Conservation (phyloP, 2,329 filamentous ascomycete species). For the Monilinia aucupariae region DNA sequence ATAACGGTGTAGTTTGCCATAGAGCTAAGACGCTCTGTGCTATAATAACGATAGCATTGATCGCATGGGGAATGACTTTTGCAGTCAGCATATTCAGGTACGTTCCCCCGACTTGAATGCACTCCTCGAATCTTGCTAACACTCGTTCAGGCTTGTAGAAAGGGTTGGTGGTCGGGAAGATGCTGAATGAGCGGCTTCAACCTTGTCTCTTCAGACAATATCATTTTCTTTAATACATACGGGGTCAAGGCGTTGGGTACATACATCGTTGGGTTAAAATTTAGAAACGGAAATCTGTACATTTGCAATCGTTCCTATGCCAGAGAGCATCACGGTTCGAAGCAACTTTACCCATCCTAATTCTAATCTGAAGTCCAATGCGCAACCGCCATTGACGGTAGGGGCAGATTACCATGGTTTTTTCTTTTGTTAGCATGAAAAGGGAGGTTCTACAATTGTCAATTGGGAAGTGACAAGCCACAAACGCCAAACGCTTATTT, state of each 20-base stretch:
- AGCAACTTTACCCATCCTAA: conserved; percentile 3
- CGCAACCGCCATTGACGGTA: neutral
- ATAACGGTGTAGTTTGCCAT: conserved; percentile 48
- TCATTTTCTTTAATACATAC: conserved; percentile 10
- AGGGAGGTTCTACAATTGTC: neutral
- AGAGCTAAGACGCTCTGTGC: conserved; percentile 67
- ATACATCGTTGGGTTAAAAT: conserved; percentile 6
- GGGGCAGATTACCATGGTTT: neutral
- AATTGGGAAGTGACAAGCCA: conserved; percentile 1
- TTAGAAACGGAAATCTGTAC: conserved; percentile 11
- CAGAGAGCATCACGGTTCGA: neutral
- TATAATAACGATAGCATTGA: conserved; percentile 72
- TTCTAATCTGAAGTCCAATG: conserved; percentile 1
- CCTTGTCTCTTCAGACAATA: conserved; percentile 5
- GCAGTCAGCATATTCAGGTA: conserved; percentile 74
- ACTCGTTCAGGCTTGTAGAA: conserved; percentile 46
- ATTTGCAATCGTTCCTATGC: conserved; percentile 8
- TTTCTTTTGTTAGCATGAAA: conserved; percentile 8
- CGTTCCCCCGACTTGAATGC: conserved; percentile 16
- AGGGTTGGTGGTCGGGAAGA: conserved; percentile 53
- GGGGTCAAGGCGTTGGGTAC: conserved; percentile 13
- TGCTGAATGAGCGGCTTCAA: conserved; percentile 23
- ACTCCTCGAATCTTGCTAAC: conserved; percentile 30
- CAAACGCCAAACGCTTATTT: neutral
- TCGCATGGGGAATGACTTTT: conserved; percentile 90